A percentile compares a stretch with the other conserved stretches of the same genome.
Conservation (phyloP, 2,329 filamentous ascomycete genomes). For the Botrytis galanthina region DNA sequence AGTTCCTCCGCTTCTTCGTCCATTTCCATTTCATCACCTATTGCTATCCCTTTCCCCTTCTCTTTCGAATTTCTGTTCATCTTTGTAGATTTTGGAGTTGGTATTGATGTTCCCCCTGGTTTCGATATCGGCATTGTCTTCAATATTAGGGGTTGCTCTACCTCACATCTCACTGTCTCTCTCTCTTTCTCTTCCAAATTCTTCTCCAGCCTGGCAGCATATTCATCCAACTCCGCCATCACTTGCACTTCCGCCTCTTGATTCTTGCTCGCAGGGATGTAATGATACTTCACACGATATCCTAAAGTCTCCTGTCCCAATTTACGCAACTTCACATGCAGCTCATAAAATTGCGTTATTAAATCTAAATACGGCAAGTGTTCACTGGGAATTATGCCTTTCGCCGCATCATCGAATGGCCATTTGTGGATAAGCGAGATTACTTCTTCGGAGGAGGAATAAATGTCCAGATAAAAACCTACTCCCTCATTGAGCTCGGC, state of each 20-base stretch:
- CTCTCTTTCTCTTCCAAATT: fast-evolving
- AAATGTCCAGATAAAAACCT: neutral
- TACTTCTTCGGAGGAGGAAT: neutral
- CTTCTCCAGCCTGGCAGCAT: neutral
- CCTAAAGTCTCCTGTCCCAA: neutral
- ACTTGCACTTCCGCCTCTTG: neutral
- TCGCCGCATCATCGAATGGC: neutral
- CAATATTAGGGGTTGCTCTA: neutral
- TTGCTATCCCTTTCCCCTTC: too few species aligned
- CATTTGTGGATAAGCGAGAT: neutral
- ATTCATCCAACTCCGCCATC: neutral
- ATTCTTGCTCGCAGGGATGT: neutral
- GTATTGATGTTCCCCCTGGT: neutral
- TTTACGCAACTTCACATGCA: neutral
- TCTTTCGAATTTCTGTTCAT: too few species aligned
- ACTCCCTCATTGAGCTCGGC: neutral
- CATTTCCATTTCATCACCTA: too few species aligned
- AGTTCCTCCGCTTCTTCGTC: too few species aligned
- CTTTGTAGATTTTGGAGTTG: too few species aligned
- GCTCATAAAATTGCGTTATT: neutral
- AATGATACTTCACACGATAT: neutral
- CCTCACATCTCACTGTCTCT: neutral
- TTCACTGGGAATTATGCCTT: neutral
- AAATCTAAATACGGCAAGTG: neutral
- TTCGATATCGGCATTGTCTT: neutral